Evolutionary conservation across 78 protist genomes (phyloP).

Genomic region (Dictyostelium intermedium): DNA sequence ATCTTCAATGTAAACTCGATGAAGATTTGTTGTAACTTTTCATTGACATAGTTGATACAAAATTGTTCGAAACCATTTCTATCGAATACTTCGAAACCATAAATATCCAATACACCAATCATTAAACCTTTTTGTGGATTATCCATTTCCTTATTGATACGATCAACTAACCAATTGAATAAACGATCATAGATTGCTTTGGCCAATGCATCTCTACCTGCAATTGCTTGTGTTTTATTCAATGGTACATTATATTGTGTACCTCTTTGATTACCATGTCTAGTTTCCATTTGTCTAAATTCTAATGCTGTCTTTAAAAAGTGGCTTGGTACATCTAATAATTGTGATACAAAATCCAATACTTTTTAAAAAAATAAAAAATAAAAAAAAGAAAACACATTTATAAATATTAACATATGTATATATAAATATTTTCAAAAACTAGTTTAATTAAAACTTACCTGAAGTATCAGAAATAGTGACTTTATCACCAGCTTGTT

Average conservation of each 20-base stretch:
- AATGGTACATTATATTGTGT: conserved; percentile 85
- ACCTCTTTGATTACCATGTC: conserved; percentile 80
- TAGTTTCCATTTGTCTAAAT: conserved; percentile 78
- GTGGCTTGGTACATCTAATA: conserved; percentile 65
- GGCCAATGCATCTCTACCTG: conserved; percentile 82
- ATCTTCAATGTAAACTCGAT: conserved; percentile 89
- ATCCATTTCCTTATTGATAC: conserved; percentile 84
- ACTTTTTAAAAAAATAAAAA: conserved; percentile 11
- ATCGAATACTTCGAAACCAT: conserved; percentile 92
- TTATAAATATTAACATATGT: neutral
- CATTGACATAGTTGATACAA: conserved; percentile 96
- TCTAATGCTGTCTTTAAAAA: conserved; percentile 68
- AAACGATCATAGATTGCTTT: conserved; percentile 65
- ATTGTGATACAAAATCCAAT: conserved; percentile 70
- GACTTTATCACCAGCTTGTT: conserved; percentile 61
- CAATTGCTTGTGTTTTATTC: conserved; percentile 70
- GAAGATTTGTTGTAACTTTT: conserved; percentile 95
- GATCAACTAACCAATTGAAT: conserved; percentile 80
- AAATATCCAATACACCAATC: conserved; percentile 92
- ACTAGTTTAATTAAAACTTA: neutral
- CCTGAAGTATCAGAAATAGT: conserved; percentile 33
- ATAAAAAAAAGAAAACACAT: neutral
- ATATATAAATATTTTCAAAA: neutral
- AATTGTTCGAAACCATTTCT: conserved; percentile 94
- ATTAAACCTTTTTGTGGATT: conserved; percentile 23